Conservation (phyloP, 352 stramenopile genomes). For the Phytophthora kernoviae region DNA sequence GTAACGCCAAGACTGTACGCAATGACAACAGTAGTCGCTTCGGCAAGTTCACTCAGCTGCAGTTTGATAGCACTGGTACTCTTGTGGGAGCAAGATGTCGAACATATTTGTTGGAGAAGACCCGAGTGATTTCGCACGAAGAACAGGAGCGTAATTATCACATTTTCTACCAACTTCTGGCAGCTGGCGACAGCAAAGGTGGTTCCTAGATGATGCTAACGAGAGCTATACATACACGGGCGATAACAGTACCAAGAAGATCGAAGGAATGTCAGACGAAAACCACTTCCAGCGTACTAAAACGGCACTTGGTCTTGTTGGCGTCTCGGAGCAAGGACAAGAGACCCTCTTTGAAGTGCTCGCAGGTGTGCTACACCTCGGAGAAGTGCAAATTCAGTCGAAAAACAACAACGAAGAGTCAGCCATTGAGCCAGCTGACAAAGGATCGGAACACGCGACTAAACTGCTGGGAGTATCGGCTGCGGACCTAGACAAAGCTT, state of each 20-base stretch:
- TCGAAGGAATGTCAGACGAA: slow-evolving; percentile 76
- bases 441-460: slow-evolving; percentile 43
- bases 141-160: slow-evolving; percentile 79
- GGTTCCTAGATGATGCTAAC: slow-evolving; percentile 55
- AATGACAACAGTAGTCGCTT: slow-evolving; percentile 98
- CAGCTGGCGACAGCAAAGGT: slow-evolving; percentile 37
- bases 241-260: slow-evolving; percentile 56
- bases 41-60: slow-evolving; percentile 97
- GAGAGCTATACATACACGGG: slow-evolving; percentile 71
- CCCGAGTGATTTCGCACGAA: slow-evolving; percentile 80
- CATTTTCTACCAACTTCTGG: slow-evolving; percentile 78
- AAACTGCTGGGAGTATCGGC: slow-evolving; percentile 61
- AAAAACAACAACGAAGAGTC: slow-evolving; percentile 84
- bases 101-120: slow-evolving; percentile 95
- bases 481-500: slow-evolving; percentile 59
- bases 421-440: slow-evolving; percentile 42
- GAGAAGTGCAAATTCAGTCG: slow-evolving; percentile 92
- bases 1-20: slow-evolving; percentile 94
- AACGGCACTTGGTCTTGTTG: slow-evolving; percentile 66
- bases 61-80: slow-evolving; percentile 83
- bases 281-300: slow-evolving; percentile 76
- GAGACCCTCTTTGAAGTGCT: slow-evolving; percentile 74
- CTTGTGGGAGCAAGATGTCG: slow-evolving; percentile 78
- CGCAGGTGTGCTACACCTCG: slow-evolving; percentile 95
- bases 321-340: slow-evolving; percentile 61